Base-by-base conservation (phyloP, 148 eudicot species). In the Beta vulgaris region DNA sequence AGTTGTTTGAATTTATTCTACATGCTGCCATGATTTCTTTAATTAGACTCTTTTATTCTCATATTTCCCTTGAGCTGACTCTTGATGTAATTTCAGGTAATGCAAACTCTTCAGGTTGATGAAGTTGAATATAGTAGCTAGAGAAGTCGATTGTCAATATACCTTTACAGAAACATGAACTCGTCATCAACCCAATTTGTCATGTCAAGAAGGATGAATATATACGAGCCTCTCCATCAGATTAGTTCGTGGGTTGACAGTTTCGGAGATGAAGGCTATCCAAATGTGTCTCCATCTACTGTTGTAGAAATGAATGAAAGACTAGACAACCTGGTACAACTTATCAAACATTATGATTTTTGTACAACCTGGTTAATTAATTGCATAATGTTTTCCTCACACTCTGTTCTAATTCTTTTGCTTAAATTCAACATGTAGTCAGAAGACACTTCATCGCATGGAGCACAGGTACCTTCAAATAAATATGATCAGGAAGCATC, bases 201-300 rank as follows among this genome's bases (percentile, higher is more conserved):
- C 16, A 81, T 88, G 68, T 80, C 97, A 14, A 88, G 87, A 82
- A 87, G 88, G 77, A 92, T 96, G 94, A 86, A 87, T 73, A 73
- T 91, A 49, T 96, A 89, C 35, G 99, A 96, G 73, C 87, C 98
- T 64, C 84, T 96, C 77, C 87, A 89, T 73, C 99, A 88, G 77
- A 82, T 89, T 74, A 86, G 76, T 81, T 83, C 93, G 76, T 92
- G 99, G 99, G 86, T 83, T 18, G 97, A 91, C 28, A 79, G 72
- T 76, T 91, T 86, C 80, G 87, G 90, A 82, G 90, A 83, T 78
- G 88, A 84, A 61, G 82, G 76, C 46, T 92, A 66, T 68, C 77
- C 81, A 21, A 88, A 88, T 77, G 67, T 89, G 23, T 79, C 93
- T 42, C 73, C 90, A 19, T 75, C 96, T 34, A 70, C 86, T 72